phyloP scores from a whole-genome alignment of 2,329 filamentous ascomycete genomes.

The Amesomyces nigricolor region DNA sequence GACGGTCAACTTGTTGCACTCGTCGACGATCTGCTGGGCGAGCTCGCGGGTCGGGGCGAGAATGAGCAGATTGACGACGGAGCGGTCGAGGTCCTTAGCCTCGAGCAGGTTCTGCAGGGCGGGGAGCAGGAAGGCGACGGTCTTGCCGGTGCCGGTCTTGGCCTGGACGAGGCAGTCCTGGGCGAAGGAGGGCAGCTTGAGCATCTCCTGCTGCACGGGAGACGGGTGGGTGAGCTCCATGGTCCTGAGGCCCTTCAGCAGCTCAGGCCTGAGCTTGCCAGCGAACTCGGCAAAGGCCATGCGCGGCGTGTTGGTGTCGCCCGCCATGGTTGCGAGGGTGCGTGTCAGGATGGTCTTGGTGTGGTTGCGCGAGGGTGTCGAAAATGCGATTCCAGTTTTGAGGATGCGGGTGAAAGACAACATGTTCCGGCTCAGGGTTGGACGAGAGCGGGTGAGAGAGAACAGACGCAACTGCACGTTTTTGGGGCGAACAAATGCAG shows the following conservation, averaged over 20 bases:
- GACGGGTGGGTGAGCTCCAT: constrained; percentile 40
- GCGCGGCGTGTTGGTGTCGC: neutral
- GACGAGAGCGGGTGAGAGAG: neutral
- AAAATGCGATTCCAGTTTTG: neutral
- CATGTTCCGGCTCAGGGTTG: neutral
- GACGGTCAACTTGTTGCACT: constrained; percentile 56
- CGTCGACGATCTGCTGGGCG: constrained; percentile 63
- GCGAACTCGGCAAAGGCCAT: constrained; percentile 20
- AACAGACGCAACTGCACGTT: neutral
- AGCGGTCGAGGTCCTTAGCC: constrained; percentile 28
- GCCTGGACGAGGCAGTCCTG: constrained; percentile 69
- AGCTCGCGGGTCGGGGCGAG: constrained; percentile 67
- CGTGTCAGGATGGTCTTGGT: neutral
- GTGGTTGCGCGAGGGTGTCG: neutral
- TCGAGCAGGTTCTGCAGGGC: constrained; percentile 70
- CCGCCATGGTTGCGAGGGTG: constrained; percentile 5
- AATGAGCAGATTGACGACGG: constrained; percentile 53
- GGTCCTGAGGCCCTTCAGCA: constrained; percentile 21
- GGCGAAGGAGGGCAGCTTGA: constrained; percentile 40
- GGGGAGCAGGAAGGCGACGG: constrained; percentile 76
- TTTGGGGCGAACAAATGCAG: too few species aligned
- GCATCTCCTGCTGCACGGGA: constrained; percentile 49
- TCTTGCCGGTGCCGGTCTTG: constrained; percentile 85
- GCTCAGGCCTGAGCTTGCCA: constrained; percentile 22
- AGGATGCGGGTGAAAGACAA: neutral